Evolutionary conservation across 768 basidiomycete species (phyloP).

Genomic region (Serpula lacrymans): DNA sequence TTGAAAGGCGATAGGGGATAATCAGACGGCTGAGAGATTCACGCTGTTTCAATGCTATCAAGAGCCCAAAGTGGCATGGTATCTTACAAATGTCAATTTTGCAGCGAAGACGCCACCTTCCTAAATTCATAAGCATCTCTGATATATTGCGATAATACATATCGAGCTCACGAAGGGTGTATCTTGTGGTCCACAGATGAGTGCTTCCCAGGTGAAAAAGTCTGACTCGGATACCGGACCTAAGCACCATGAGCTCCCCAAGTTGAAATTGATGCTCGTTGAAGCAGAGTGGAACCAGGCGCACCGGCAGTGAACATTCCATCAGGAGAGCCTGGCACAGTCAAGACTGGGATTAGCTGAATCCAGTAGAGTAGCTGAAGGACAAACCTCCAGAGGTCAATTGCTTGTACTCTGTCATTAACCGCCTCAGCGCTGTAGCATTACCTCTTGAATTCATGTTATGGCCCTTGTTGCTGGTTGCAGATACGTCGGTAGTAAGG

Average conservation of each 20-base stretch:
- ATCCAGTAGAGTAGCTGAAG: slow-evolving; percentile 4
- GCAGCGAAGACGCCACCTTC: slow-evolving; percentile 96
- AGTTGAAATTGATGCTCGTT: not conserved
- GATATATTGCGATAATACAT: slow-evolving; percentile 1
- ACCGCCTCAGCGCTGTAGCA: slow-evolving; percentile 74
- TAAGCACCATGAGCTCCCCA: no score
- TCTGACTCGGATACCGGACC: slow-evolving; percentile 90
- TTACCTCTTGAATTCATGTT: slow-evolving; percentile 53
- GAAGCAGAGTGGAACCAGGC: slow-evolving; percentile 10
- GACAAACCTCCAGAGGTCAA: slow-evolving; percentile 70
- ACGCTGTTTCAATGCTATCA: slow-evolving; percentile 8
- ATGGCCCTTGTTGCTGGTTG: not conserved
- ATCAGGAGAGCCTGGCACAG: slow-evolving; percentile 70
- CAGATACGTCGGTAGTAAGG: no score
- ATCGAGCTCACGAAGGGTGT: slow-evolving; percentile 77
- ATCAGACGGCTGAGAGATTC: slow-evolving; percentile 64
- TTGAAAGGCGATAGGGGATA: slow-evolving; percentile 99
- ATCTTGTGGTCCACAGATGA: slow-evolving; percentile 91
- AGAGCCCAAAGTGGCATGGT: slow-evolving; percentile 3
- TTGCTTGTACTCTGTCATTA: slow-evolving; percentile 94
- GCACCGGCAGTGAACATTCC: slow-evolving; percentile 93
- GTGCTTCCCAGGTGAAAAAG: slow-evolving; percentile 95
- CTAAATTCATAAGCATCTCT: slow-evolving; percentile 33
- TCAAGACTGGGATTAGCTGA: not conserved
- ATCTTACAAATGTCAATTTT: slow-evolving; percentile 84